Evolutionary conservation across 2,329 filamentous ascomycete species (phyloP).

Genomic region (Shiraia sp.): DNA sequence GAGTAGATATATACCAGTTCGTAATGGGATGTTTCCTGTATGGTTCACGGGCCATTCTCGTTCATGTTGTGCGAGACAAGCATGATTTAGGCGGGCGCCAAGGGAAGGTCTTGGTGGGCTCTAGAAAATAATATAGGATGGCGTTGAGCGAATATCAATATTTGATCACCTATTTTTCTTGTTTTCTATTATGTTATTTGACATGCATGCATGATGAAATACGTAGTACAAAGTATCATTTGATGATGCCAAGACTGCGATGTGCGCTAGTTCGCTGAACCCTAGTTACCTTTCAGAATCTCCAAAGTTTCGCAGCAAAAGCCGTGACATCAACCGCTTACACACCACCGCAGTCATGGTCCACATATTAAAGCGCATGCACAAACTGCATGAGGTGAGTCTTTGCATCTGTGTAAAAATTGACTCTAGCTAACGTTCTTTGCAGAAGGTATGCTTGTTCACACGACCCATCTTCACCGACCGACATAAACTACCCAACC

Average conservation of each 20-base stretch:
- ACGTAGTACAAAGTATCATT: no score
- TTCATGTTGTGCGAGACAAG: no score
- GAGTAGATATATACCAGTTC: constrained; percentile 12
- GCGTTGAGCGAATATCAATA: constrained; percentile 19
- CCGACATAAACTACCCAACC: background rate
- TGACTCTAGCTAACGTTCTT: constrained; percentile 22
- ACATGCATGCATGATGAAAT: no score
- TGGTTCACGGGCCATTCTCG: background rate
- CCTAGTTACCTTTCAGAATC: no score
- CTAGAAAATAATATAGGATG: constrained; percentile 1
- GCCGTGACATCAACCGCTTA: constrained; percentile 20
- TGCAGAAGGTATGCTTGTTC: constrained; percentile 37
- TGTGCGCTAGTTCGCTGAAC: no score
- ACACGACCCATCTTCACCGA: background rate
- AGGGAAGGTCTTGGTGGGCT: no score
- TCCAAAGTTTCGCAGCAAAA: constrained; percentile 2
- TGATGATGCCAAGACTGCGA: no score
- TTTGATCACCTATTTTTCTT: constrained; percentile 18
- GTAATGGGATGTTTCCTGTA: constrained; percentile 12
- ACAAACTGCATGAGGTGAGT: constrained; percentile 72
- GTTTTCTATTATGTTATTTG: no score
- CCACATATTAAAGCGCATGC: constrained; percentile 69
- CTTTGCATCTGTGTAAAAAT: background rate
- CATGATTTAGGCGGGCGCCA: no score
- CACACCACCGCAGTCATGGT: constrained; percentile 50